phyloP scores from a whole-genome alignment of 2,329 filamentous ascomycete genomes.

The Hymenotorrendiella dingleyae region DNA sequence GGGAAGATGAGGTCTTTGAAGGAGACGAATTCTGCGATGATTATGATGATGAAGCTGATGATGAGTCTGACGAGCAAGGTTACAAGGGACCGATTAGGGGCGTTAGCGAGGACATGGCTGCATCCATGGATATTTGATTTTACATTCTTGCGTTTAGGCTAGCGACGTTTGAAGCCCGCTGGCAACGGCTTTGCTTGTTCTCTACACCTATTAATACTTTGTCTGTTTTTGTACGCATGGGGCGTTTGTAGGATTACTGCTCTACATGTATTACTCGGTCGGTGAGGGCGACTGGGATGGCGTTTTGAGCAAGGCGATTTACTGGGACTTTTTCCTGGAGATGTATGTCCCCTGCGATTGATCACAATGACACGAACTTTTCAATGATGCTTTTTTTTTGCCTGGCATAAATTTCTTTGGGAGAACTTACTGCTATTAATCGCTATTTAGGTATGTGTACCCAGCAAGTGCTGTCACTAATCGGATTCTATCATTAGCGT shows the following conservation, averaged over 20 bases:
- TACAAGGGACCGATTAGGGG: slow-evolving; percentile 44
- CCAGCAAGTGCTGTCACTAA: too few species aligned
- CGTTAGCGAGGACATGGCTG: slow-evolving; percentile 58
- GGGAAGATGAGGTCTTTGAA: slow-evolving; percentile 45
- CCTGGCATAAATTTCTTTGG: too few species aligned
- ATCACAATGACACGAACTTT: too few species aligned
- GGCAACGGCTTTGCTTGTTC: slow-evolving; percentile 10
- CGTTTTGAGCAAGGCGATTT: too few species aligned
- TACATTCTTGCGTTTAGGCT: slow-evolving; percentile 29
- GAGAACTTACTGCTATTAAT: too few species aligned
- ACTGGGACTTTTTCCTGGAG: too few species aligned
- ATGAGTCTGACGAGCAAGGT: slow-evolving; percentile 34
- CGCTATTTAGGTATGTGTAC: too few species aligned
- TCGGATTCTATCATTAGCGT: too few species aligned
- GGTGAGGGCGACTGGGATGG: slow-evolving; percentile 7
- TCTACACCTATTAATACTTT: slow-evolving; percentile 13
- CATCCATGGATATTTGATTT: slow-evolving; percentile 50
- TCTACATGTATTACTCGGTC: slow-evolving; percentile 4
- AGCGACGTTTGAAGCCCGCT: slow-evolving; percentile 8
- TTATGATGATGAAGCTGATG: slow-evolving; percentile 31
- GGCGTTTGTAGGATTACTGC: slow-evolving; percentile 16
- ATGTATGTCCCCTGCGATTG: too few species aligned
- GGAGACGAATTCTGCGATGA: slow-evolving; percentile 39
- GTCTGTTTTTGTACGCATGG: slow-evolving; percentile 11
- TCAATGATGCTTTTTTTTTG: too few species aligned